A percentile compares a stretch with the other conserved stretches of the same genome.
Conservation (phyloP, 441 rosid genomes). For the Euphorbia corollata region DNA sequence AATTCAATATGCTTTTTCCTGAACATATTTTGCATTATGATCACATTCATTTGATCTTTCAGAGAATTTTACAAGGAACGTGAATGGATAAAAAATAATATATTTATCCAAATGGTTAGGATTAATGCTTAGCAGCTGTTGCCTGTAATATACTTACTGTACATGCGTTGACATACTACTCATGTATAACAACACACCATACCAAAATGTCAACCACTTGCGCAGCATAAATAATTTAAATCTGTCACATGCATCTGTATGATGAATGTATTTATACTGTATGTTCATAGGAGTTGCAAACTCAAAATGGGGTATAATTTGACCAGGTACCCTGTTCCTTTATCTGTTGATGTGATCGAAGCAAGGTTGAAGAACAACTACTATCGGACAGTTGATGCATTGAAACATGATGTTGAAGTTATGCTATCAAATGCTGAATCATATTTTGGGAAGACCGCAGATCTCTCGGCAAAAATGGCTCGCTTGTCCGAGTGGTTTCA, state of each 20-base stretch:
- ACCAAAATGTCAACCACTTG: neutral
- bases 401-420: conserved; percentile 64
- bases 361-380: conserved; percentile 76
- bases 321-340: conserved; percentile 84
- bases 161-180: no score
- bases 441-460: conserved; percentile 51
- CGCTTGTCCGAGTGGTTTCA: conserved; percentile 56
- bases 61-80: no score
- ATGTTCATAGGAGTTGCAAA: neutral
- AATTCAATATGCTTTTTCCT: neutral
- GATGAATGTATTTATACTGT: neutral
- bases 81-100: no score
- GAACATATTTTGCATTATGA: neutral
- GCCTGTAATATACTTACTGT: no score
- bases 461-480: conserved; percentile 42
- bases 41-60: no score
- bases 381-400: conserved; percentile 68
- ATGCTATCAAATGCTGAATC: conserved; percentile 67
- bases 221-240: neutral
- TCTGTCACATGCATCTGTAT: neutral
- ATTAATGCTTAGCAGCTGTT: neutral
- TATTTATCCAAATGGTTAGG: neutral
- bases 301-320: conserved; percentile 3
- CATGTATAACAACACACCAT: no score
- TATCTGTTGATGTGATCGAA: conserved; percentile 61